Evolutionary conservation across 179 eudicot genomes (phyloP).

Genomic region (Patellifolia procumbens): DNA sequence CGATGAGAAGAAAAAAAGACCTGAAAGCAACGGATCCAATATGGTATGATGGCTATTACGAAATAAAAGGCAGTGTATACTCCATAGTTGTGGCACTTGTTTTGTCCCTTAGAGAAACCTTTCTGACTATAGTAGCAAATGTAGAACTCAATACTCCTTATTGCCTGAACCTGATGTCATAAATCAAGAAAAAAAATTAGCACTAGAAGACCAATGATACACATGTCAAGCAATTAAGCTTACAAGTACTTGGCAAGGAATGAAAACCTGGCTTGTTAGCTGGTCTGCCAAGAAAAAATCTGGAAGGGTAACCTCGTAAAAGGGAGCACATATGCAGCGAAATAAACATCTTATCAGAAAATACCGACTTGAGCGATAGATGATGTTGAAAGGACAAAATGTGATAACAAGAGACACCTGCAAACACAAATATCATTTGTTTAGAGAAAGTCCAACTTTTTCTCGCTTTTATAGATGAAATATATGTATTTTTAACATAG

Average conservation of each 20-base stretch:
- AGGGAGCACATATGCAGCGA: conserved; percentile 61
- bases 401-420: conserved; percentile 49
- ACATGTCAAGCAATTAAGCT: neutral
- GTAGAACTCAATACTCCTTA: conserved; percentile 62
- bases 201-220: neutral
- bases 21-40: conserved; percentile 51
- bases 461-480: conserved; percentile 5
- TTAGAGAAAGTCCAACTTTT: neutral
- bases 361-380: conserved; percentile 65
- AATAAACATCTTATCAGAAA: conserved; percentile 41
- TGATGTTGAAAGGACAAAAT: conserved; percentile 64
- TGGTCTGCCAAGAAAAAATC: conserved; percentile 78
- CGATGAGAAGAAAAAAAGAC: conserved; percentile 26
- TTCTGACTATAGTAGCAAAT: conserved; percentile 60
- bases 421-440: conserved; percentile 19
- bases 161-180: conserved; percentile 49
- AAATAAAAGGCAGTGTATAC: conserved; percentile 40
- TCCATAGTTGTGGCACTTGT: conserved; percentile 40
- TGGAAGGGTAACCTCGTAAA: conserved; percentile 69
- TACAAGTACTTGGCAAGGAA: neutral
- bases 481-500: neutral
- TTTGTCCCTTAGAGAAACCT: conserved; percentile 48
- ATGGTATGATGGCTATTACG: conserved; percentile 37
- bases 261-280: conserved; percentile 66
- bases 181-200: conserved; percentile 9